Evolutionary conservation across 768 basidiomycete species (phyloP), one percentile per base, ranked within the genome.

Genomic region (Artomyces pyxidatus): DNA sequence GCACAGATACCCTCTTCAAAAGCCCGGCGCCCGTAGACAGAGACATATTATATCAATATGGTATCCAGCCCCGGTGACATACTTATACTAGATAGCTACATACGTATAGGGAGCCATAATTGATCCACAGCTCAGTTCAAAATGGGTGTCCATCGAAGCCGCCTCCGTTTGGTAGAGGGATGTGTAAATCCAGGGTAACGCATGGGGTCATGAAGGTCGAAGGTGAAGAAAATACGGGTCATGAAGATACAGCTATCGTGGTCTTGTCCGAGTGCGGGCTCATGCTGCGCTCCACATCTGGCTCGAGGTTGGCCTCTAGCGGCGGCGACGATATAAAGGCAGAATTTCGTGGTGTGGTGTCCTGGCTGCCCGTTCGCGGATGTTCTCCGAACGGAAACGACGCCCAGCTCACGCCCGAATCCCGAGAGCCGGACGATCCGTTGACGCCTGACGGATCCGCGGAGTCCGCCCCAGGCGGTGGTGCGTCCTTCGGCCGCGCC

Each of bases 1-100:
- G 94, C 5, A 76, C 81, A 21, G 94, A 97, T 67, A 78, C 83
- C 37, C 78, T 95, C 32, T 93, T 96, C 74, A 85, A 81, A 66
- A 91, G 90, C 65, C 94, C 94, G 35, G 81, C 88, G 11, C 58
- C 75, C 16, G 72, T 82, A 48, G 59, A 62, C 48, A 61, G 67
- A 21, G 72, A 76, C 28, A 69, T 77, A 28, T 66, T 91, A 46
- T 58, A 71, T 54, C 78, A 84, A 61, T 89, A 88, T 64, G 78
- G 80, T 56, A 73, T 88, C 55, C 70, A 66, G 59, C 62, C 69
- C 40, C 42, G 50, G 21, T 52, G 37, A 35, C 21, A 41, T 46
- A 42, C 25, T 41, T 17, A 21, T 19, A 43, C 32, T 11, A 35
- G 14, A 6, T 35, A 45, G 35, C 17, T 30, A 49, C 32, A 46